Conservation (phyloP, 1,284 basidiomycete species). For the Singerocomus inundabilis region DNA sequence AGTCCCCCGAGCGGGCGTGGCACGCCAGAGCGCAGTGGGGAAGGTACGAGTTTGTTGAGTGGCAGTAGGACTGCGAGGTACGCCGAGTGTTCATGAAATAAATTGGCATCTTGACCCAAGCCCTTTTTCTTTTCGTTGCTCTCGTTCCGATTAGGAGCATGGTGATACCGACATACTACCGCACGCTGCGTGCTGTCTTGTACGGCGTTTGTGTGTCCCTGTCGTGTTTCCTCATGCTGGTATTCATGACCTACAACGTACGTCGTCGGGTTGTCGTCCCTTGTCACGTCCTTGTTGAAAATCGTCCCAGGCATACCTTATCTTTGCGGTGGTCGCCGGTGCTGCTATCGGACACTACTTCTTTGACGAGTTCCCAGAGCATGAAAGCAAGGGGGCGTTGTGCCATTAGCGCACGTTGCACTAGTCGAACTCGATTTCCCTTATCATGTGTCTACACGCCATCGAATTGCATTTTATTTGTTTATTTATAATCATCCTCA, state of each 20-base stretch:
- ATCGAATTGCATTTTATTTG: too few species aligned
- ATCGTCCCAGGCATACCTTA: conserved; percentile 66
- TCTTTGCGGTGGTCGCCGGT: conserved; percentile 69
- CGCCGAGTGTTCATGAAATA: conserved; percentile 38
- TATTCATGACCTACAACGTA: conserved; percentile 88
- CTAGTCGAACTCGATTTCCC: too few species aligned
- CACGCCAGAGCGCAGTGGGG: conserved; percentile 43
- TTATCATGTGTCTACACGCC: too few species aligned
- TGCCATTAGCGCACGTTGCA: conserved; percentile 41
- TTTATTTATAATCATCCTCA: background rate
- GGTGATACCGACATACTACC: conserved; percentile 48
- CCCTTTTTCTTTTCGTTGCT: background rate
- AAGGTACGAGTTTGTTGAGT: conserved; percentile 54
- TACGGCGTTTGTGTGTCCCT: conserved; percentile 69
- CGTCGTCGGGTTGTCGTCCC: conserved; percentile 18
- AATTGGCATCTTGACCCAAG: background rate
- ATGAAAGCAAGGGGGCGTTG: conserved; percentile 61
- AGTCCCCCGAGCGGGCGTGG: conserved; percentile 42
- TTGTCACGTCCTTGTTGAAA: background rate
- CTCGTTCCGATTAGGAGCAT: conserved; percentile 32
- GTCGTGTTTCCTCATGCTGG: conserved; percentile 84
- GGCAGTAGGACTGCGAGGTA: conserved; percentile 44
- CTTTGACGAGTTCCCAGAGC: conserved; percentile 58
- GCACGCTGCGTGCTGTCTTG: conserved; percentile 56
- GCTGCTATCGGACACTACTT: conserved; percentile 72